Base-by-base conservation (phyloP, 139 green algal species). In the Zygnema circumcarinatum region DNA sequence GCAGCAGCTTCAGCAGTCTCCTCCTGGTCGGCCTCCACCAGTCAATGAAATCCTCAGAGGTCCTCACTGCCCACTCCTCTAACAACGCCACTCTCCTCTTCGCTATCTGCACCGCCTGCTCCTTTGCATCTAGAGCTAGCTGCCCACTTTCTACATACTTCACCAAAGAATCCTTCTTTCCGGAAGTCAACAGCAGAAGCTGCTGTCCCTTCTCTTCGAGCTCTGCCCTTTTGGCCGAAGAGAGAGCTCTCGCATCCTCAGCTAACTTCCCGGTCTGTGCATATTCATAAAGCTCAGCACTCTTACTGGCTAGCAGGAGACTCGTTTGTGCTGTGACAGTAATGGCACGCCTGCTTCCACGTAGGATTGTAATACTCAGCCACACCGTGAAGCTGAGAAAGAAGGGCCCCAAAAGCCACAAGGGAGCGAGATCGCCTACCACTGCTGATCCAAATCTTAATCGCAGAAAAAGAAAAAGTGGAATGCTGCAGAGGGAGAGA, bases 131-230 rank as follows among this genome's bases (percentile, higher is more conserved):
- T 69, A 73, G 32, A 29, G 0, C 42, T 62, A 47, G 29, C 42
- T 1, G 74, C 42, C 74, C 74, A 81, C 31, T 81, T 53, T 81
- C 39, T 69, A 69, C 39, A 47, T 81, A 32, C 47, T 62, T 62
- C 47, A 62, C 47, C 16, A 62, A 62, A 62, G 47, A 7, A 62
- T 62, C 47, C 16, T 62, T 62, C 69, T 52, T 78, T 22, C 2
- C 38, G n/a, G 29, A 41, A 1, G 40, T 42, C 11, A 62, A 38
- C 1, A 62, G 39, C 74, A 81, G 20, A 47, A 69, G 32, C 47
- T 81, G 47, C 33, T 81, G 3, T 81, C 47, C 42, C 74, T 81
- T 47, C 35, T 69, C 39, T 81, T 38, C 0, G 32, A 21, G 0
- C n/a, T 53, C 20, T 53, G 33, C 39, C 47, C 33, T 47, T 31